phyloP scores from a whole-genome alignment of 2,329 filamentous ascomycete genomes.

The Alternaria consortialis region DNA sequence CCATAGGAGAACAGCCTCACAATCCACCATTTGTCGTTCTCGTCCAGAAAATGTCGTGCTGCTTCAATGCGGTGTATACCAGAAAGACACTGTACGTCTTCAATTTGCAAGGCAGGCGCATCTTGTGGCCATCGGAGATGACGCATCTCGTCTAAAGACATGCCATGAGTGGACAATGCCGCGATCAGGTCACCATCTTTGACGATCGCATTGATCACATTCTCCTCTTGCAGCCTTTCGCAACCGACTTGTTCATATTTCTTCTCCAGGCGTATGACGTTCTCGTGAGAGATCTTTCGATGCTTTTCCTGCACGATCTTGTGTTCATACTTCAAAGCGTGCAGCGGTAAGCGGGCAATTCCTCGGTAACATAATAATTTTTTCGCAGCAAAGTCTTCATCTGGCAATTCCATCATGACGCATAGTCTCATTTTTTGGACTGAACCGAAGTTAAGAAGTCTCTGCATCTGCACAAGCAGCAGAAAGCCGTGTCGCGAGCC shows the following conservation, averaged over 20 bases:
- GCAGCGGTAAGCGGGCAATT: conserved; percentile 13
- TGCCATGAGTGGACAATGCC: conserved; percentile 10
- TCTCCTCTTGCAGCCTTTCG: conserved; percentile 25
- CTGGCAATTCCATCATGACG: conserved; percentile 9
- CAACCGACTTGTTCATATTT: conserved; percentile 17
- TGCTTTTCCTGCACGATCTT: conserved; percentile 9
- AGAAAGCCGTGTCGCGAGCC: background rate
- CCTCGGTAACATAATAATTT: conserved; percentile 11
- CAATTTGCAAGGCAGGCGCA: conserved; percentile 18
- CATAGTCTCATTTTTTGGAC: background rate
- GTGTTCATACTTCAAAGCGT: conserved; percentile 14
- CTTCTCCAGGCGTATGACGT: conserved; percentile 7
- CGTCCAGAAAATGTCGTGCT: conserved; percentile 22
- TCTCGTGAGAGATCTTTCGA: conserved; percentile 8
- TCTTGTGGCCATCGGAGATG: conserved; percentile 18
- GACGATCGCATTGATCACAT: conserved; percentile 30
- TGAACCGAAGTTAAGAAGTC: background rate
- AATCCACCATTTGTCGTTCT: conserved; percentile 34
- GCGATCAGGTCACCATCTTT: conserved; percentile 14
- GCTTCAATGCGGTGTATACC: conserved; percentile 27
- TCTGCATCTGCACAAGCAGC: background rate
- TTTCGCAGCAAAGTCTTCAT: conserved; percentile 10
- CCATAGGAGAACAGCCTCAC: conserved; percentile 29
- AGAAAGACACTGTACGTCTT: conserved; percentile 25
- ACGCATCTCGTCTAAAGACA: conserved; percentile 12